phyloP scores from a whole-genome alignment of 2,329 filamentous ascomycete species.

The Fusarium bulbicola region DNA sequence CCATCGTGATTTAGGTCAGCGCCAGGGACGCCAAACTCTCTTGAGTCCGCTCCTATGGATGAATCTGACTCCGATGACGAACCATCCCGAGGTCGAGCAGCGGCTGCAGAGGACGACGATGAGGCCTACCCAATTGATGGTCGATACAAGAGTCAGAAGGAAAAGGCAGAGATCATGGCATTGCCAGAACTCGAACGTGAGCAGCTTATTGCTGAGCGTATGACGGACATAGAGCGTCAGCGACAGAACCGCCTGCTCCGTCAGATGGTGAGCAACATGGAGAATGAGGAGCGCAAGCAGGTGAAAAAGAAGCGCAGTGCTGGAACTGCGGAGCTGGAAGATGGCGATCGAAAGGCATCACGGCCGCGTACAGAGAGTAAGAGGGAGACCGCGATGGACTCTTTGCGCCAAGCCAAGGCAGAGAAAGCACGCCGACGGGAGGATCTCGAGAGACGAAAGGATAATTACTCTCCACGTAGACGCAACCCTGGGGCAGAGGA shows the following conservation, averaged over 20 bases:
- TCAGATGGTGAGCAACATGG: slow-evolving; percentile 75
- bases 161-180: slow-evolving; percentile 81
- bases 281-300: slow-evolving; percentile 65
- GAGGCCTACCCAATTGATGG: slow-evolving; percentile 88
- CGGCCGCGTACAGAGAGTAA: slow-evolving; percentile 68
- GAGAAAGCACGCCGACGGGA: slow-evolving; percentile 63
- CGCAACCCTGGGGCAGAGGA: slow-evolving; percentile 62
- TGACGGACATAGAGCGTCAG: slow-evolving; percentile 81
- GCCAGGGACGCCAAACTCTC: slow-evolving; percentile 76
- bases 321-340: slow-evolving; percentile 79
- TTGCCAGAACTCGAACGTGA: slow-evolving; percentile 94
- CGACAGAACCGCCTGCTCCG: slow-evolving; percentile 85
- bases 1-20: slow-evolving; percentile 65
- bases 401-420: slow-evolving; percentile 67
- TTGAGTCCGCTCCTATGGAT: slow-evolving; percentile 87
- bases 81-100: slow-evolving; percentile 55
- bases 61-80: slow-evolving; percentile 76
- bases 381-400: slow-evolving; percentile 74
- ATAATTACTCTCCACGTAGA: slow-evolving; percentile 53
- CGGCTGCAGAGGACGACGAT: slow-evolving; percentile 63
- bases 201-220: slow-evolving; percentile 86
- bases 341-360: slow-evolving; percentile 75
- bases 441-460: slow-evolving; percentile 69
- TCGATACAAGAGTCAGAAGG: slow-evolving; percentile 77
- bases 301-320: slow-evolving; percentile 79